Percentiles rank a stretch among this genome's conserved stretches.
Evolutionary conservation across 1,139 yeast genomes (phyloP).

Genomic region (Nakaseomyces uthaithaninus): DNA sequence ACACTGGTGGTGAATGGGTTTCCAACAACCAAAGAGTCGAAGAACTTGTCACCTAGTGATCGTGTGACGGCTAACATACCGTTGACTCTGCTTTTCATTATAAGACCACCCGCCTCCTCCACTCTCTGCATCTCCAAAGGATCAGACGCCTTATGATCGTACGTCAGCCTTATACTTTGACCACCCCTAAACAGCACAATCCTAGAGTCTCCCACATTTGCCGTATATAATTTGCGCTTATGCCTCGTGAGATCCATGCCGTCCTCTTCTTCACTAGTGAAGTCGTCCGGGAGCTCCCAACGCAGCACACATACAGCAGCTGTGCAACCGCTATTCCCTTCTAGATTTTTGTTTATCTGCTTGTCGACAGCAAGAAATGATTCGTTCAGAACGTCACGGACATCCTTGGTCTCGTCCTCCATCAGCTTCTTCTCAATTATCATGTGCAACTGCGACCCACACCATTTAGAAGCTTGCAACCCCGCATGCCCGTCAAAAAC

Average conservation of each 20-base stretch:
- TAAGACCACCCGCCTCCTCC: conserved; percentile 71
- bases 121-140: conserved; percentile 67
- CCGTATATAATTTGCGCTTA: conserved; percentile 75
- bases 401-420: conserved; percentile 37
- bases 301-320: conserved; percentile 90
- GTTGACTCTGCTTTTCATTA: conserved; percentile 85
- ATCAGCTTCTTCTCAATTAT: conserved; percentile 32
- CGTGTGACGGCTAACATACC: conserved; percentile 94
- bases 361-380: conserved; percentile 70
- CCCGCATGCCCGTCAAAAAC: conserved; percentile 99
- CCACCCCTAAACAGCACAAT: conserved; percentile 70
- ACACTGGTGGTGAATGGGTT: conserved; percentile 90
- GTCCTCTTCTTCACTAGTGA: conserved; percentile 14
- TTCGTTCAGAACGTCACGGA: conserved; percentile 49
- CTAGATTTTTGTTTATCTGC: conserved; percentile 46
- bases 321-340: conserved; percentile 81
- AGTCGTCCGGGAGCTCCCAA: conserved; percentile 58
- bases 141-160: conserved; percentile 94
- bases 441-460: conserved; percentile 76
- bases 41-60: conserved; percentile 87
- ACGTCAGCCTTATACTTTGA: conserved; percentile 67
- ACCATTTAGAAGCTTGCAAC: conserved; percentile 86
- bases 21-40: conserved; percentile 84
- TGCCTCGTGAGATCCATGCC: conserved; percentile 35
- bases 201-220: conserved; percentile 93